These are phyloP conservation scores for Furcasterigmium furcatum DNA, from an alignment of 2,329 filamentous ascomycete genomes.

Conservation along the genomic window DNA sequence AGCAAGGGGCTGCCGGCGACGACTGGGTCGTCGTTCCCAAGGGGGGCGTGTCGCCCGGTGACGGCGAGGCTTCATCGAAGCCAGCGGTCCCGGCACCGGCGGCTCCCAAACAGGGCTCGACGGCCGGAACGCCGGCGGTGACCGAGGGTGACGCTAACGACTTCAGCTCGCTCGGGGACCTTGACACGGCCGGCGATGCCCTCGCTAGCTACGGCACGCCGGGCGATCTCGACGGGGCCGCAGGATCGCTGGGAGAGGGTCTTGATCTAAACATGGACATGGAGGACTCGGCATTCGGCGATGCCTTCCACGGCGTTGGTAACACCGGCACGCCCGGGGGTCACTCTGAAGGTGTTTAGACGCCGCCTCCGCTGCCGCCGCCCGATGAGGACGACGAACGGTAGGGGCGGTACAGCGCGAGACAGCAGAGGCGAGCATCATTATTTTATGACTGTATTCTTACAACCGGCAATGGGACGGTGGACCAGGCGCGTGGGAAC, in stretches of 20 bases:
- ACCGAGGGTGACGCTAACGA: conserved; percentile 51
- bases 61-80: conserved; percentile 7
- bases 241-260: conserved; percentile 49
- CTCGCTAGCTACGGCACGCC: conserved; percentile 64
- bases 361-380: too few relatives aligned
- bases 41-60: conserved; percentile 44
- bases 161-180: conserved; percentile 60
- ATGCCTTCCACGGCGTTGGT: conserved; percentile 70
- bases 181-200: conserved; percentile 71
- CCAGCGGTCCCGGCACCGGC: conserved; percentile 8
- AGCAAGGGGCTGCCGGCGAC: conserved; percentile 49
- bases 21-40: conserved; percentile 78
- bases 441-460: too few relatives aligned
- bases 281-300: conserved; percentile 79
- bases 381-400: too few relatives aligned
- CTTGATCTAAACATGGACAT: conserved; percentile 63
- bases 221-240: conserved; percentile 29
- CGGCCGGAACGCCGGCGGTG: conserved; percentile 39
- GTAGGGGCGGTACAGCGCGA: too few relatives aligned
- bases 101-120: conserved; percentile 34
- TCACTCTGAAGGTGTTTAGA: conserved; percentile 12
- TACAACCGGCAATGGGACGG: too few relatives aligned
- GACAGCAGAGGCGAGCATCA: too few relatives aligned
- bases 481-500: too few relatives aligned
- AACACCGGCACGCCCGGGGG: conserved; percentile 29